Base-by-base conservation (phyloP, 352 stramenopile species). In the Pythium plurisporium region DNA sequence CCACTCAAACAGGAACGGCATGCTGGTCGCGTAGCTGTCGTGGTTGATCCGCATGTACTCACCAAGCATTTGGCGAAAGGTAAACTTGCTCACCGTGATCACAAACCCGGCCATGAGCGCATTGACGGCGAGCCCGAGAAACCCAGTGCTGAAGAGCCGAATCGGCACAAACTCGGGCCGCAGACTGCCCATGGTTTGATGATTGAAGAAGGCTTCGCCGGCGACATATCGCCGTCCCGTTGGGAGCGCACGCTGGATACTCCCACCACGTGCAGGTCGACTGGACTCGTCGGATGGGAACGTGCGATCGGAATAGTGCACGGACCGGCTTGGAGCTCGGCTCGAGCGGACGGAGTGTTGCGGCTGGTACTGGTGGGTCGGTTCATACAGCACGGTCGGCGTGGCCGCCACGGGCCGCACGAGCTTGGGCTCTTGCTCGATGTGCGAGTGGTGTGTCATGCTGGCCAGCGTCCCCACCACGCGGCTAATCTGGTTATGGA, bases 161-260 rank as follows among this genome's bases (percentile, higher is more conserved):
- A 83, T 66, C 1, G 67, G 48, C 12, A 17, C 17, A n/a, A 60
- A 54, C 11, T 81, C 81, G 30, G 77, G 71, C 37, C 76, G 74
- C 30, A 87, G 59, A 66, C 73, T 83, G 38, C 73, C 77, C 49
- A 82, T 79, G 48, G 72, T 65, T 37, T 81, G 67, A 55, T 82
- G 74, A 55, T 88, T 86, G 58, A 83, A 88, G 50, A 88, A 87
- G 42, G 79, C 63, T 30, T 85, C 69, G 6, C 80, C 78, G 1
- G 78, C 74, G 1, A 86, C 25, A 0, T 43, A 67, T 12, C 49
- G 40, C 14, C 25, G 52, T 1, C 40, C 27, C 17, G 51, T 51
- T 19, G 51, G 42, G 5, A 49, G 17, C 17, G 42, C 42, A 23
- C 42, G 42, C 2, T 42, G n/a, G 25, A 43, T 7, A 41, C 44